These are phyloP conservation scores for Paraconiothyrium sp. DNA, from an alignment of 2,329 filamentous ascomycete genomes.

Conservation along the genomic window DNA sequence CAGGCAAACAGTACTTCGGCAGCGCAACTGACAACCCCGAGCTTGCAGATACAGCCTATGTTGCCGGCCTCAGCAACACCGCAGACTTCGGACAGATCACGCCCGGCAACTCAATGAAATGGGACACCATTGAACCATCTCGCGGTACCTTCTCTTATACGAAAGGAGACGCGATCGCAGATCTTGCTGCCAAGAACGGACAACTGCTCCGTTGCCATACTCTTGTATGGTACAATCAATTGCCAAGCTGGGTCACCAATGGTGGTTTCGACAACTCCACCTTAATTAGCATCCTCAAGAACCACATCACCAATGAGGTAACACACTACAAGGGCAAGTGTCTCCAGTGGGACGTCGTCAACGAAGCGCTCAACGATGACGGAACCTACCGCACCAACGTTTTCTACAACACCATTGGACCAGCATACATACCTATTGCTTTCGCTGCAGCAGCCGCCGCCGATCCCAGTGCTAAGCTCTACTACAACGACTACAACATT, in stretches of 20 bases:
- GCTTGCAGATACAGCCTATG: constrained; percentile 29
- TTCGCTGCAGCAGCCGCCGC: constrained; percentile 50
- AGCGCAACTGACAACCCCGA: constrained; percentile 37
- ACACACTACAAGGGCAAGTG: constrained; percentile 52
- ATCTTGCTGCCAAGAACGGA: constrained; percentile 44
- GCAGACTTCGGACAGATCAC: constrained; percentile 38
- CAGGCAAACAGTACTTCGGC: constrained; percentile 38
- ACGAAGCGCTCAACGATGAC: constrained; percentile 54
- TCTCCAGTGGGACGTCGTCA: constrained; percentile 53
- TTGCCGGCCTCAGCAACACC: constrained; percentile 30
- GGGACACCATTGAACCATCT: constrained; percentile 7
- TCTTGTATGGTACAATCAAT: constrained; percentile 54
- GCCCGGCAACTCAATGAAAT: constrained; percentile 36
- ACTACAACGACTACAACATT: constrained; percentile 59
- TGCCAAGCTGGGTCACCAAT: constrained; percentile 45
- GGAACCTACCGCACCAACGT: constrained; percentile 51
- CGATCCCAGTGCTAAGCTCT: constrained; percentile 52
- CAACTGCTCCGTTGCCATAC: constrained; percentile 52
- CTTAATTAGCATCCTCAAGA: constrained; percentile 52
- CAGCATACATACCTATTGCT: constrained; percentile 54
- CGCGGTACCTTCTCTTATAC: constrained; percentile 20
- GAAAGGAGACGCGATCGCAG: constrained; percentile 37
- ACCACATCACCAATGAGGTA: constrained; percentile 53
- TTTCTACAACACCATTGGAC: constrained; percentile 53
- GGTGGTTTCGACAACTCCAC: constrained; percentile 53